Base-by-base conservation (phyloP, 2,329 filamentous ascomycete genomes). In the Xylariomycetidae sp. region DNA sequence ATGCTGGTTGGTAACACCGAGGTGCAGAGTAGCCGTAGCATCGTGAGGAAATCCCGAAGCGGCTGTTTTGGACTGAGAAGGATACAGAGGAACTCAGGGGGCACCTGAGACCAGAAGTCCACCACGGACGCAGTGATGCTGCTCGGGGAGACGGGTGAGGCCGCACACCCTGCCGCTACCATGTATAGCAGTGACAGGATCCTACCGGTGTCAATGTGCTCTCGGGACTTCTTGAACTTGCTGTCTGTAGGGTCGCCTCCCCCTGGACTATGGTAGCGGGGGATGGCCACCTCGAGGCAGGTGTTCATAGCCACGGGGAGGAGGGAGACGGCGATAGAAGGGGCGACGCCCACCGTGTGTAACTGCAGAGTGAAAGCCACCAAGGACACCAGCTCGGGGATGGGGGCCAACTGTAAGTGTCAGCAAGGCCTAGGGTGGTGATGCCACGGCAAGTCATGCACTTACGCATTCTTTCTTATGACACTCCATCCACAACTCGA, bases 401-500 rank as follows among this genome's bases (percentile, higher is more conserved):
- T 66, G 0, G 84, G 81, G 9, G 65, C 63, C 49, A 78, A 76
- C 57, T 76, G 64, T 32, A 20, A 26, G 15, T 6, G n/a, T n/a
- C n/a, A n/a, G n/a, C n/a, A n/a, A n/a, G n/a, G n/a, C n/a, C n/a
- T 19, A n/a, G 14, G 26, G 17, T 29, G 32, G 27, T 44, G 18
- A 13, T 22, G 10, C 20, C 38, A 26, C 18, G 5, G 10, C 10
- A 12, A 5, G 5, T 7, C 22, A 8, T 7, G 59, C 52, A 47
- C 54, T 42, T 31, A 58, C 53, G 24, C 43, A 47, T 43, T 67
- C 65, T 46, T 89, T 82, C 9, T 72, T 63, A 6, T 80, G 60
- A 51, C 84, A 88, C 14, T 68, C 70, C 12, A 68, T 67, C 84
- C 85, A 90, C 10, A 90, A 56, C 12, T 70, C 65, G 31, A 85